These are phyloP conservation scores for Senna siamea DNA, from an alignment of 306 rosid species.

Conservation along the genomic window DNA sequence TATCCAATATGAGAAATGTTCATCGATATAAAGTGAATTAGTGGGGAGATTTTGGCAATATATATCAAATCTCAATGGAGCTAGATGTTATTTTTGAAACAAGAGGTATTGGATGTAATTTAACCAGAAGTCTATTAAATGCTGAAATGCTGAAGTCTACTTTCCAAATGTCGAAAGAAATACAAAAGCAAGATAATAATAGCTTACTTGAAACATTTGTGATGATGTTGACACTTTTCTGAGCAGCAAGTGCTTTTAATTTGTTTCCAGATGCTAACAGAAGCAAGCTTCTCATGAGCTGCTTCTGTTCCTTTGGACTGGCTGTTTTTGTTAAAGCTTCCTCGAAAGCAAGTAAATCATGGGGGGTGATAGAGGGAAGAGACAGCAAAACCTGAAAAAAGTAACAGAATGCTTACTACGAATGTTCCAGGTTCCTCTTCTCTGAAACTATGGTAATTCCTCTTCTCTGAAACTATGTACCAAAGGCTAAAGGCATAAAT, in stretches of 20 bases:
- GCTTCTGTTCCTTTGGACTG: conserved; percentile 96
- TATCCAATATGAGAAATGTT: too few relatives aligned
- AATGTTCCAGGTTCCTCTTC: conserved; percentile 16
- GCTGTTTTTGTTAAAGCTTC: conserved; percentile 85
- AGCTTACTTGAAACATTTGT: conserved; percentile 91
- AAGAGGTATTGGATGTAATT: too few relatives aligned
- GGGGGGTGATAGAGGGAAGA: conserved; percentile 74
- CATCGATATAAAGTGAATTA: too few relatives aligned
- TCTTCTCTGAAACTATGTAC: conserved; percentile 8
- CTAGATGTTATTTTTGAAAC: too few relatives aligned
- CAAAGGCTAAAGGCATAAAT: conserved; percentile 10
- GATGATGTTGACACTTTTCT: conserved; percentile 80
- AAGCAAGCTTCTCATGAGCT: conserved; percentile 85
- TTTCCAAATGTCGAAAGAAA: conserved; percentile 12
- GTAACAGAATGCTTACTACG: conserved; percentile 24
- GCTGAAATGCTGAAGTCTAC: conserved; percentile 1
- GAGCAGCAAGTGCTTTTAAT: conserved; percentile 89
- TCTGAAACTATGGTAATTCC: conserved; percentile 12
- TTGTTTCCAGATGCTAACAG: conserved; percentile 83
- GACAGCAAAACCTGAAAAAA: conserved; percentile 69
- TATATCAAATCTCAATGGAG: too few relatives aligned
- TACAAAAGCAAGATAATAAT: conserved; percentile 21
- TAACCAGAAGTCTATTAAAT: too few relatives aligned
- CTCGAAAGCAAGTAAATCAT: conserved; percentile 86
- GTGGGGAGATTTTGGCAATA: too few relatives aligned